A percentile compares a stretch with the other conserved stretches of the same genome.
Evolutionary conservation across 805 yeast species (phyloP).

Genomic region (Nakazawaea holstii): DNA sequence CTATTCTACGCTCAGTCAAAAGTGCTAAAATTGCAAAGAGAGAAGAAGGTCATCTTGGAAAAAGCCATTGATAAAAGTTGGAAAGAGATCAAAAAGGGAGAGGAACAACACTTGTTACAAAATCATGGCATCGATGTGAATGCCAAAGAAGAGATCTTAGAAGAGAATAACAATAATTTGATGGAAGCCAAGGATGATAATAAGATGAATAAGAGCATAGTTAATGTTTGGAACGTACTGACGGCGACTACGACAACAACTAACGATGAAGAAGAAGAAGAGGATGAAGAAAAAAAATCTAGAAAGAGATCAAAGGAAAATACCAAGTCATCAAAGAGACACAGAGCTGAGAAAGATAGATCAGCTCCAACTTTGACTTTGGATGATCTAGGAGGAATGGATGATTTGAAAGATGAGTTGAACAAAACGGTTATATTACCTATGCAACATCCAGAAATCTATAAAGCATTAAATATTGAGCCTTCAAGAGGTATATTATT

Average conservation of each 20-base stretch:
- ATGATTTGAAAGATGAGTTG: constrained; percentile 74
- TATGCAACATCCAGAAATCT: constrained; percentile 89
- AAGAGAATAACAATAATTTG: constrained; percentile 34
- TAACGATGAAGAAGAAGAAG: constrained; percentile 10
- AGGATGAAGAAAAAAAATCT: constrained; percentile 25
- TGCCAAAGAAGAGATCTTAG: constrained; percentile 14
- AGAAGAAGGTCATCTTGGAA: constrained; percentile 59
- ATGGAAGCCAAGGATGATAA: constrained; percentile 67
- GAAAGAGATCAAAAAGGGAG: constrained; percentile 51
- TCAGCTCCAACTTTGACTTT: constrained; percentile 66
- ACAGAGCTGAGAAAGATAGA: constrained; percentile 47
- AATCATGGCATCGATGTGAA: constrained; percentile 21
- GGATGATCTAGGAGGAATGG: constrained; percentile 84
- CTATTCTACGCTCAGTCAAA: constrained; percentile 55
- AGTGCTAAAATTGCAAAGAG: constrained; percentile 63
- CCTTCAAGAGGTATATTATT: constrained; percentile 93
- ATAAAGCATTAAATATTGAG: constrained; percentile 80
- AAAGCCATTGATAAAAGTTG: constrained; percentile 60
- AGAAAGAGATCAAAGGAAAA: constrained; percentile 50
- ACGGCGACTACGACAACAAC: constrained; percentile 5
- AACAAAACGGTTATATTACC: constrained; percentile 92
- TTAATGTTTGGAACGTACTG: constrained; percentile 56
- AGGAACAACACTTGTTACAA: constrained; percentile 46
- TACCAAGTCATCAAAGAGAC: constrained; percentile 18
- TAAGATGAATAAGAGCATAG: constrained; percentile 70